Evolutionary conservation across 805 yeast genomes (phyloP).

Genomic region (Lipomyces spencermartinsiae): DNA sequence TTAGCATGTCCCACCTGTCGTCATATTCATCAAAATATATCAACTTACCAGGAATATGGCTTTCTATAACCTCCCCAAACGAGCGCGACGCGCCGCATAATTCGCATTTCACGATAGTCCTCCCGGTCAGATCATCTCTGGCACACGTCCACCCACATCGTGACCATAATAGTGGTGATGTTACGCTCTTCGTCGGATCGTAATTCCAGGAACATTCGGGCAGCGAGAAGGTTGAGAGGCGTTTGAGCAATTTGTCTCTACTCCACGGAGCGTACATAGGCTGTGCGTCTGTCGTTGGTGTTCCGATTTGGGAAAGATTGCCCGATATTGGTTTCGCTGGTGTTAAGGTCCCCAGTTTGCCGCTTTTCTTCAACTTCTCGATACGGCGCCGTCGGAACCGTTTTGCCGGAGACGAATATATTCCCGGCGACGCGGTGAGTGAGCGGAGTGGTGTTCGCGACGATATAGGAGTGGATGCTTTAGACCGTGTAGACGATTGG

Average conservation of each 20-base stretch:
- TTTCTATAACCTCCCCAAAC: neutral
- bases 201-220: conserved; percentile 14
- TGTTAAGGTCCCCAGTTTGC: neutral
- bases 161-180: conserved; percentile 31
- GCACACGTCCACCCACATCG: conserved; percentile 33
- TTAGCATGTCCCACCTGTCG: neutral
- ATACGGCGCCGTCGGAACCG: conserved; percentile 23
- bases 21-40: neutral
- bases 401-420: conserved; percentile 25
- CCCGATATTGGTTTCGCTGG: neutral
- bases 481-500: neutral
- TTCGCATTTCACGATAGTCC: conserved; percentile 12
- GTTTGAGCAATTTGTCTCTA: conserved; percentile 22
- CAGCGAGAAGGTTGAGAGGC: conserved; percentile 30
- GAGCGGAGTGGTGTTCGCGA: neutral
- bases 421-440: neutral
- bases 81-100: conserved; percentile 15
- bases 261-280: conserved; percentile 35
- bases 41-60: neutral
- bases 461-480: neutral
- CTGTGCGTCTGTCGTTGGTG: neutral
- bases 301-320: neutral
- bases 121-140: neutral
- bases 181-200: conserved; percentile 19
- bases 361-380: conserved; percentile 14